Evolutionary conservation across 2,329 filamentous ascomycete genomes (phyloP), one percentile per base, ranked within the genome.

Genomic region (Apiospora malaysiana): DNA sequence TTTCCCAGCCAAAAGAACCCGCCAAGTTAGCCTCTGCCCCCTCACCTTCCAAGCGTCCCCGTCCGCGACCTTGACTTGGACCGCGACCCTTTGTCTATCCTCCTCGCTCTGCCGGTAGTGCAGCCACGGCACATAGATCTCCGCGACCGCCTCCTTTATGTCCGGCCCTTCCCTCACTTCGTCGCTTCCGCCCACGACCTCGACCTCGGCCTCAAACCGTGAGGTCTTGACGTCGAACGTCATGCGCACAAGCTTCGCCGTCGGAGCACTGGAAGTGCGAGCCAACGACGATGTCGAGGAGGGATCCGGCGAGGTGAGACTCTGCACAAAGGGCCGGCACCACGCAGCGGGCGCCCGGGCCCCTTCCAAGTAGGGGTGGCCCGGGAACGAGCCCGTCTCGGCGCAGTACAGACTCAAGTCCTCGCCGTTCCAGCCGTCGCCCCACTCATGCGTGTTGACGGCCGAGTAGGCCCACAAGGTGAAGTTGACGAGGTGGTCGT

Each of bases 341-440:
- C 75, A 76, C 2, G 74, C 72, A 2, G 75, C 75, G 4, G 73
- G 68, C 0, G 69, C 75, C 16, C 75, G 71, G 21, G 73, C 72
- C 0, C 75, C 75, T 1, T 23, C 25, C 3, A 76, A 68, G 27
- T 68, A 42, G 3, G 46, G 47, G 59, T 76, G 73, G 16, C 46
- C 6, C 8, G 72, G 71, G 70, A 77, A 75, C 12, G 75, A 75
- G 14, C 72, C 73, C 4, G 75, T 75, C 69, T 75, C 74, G 51
- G 70, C 45, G 59, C 72, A 76, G 66, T 72, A 72, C 12, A 77
- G 71, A 14, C 74, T 76, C n/a, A 77, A 65, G 40, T 76, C 75
- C 70, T 77, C 76, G 49, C 75, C 75, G 69, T 77, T 76, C 76
- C 75, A 77, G 42, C 72, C 46, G 71, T 77, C 75, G 18, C 76